phyloP scores from a whole-genome alignment of 495 filamentous ascomycete species.

The Collariella sp. region DNA sequence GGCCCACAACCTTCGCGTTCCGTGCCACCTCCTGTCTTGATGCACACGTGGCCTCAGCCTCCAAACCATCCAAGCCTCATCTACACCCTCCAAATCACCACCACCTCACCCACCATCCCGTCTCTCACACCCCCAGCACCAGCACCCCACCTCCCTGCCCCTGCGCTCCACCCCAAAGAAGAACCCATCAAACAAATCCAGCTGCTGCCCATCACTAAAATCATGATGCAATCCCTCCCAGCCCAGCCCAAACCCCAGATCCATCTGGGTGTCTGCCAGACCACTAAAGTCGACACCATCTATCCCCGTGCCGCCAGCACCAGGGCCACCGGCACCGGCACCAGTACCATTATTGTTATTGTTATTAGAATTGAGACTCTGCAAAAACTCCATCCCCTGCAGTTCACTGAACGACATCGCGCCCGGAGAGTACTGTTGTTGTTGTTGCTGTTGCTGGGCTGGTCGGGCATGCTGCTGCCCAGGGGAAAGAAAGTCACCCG shows the following conservation, averaged over 20 bases:
- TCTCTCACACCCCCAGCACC: constrained; percentile 1
- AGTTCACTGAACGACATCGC: constrained; percentile 31
- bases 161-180: constrained; percentile 57
- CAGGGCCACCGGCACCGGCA: background rate
- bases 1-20: too few relatives aligned
- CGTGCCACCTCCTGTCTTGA: too few relatives aligned
- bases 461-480: constrained; percentile 15
- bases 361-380: constrained; percentile 17
- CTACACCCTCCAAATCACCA: too few relatives aligned
- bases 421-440: constrained; percentile 13
- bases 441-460: constrained; percentile 12
- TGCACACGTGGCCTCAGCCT: too few relatives aligned
- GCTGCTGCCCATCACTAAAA: constrained; percentile 66
- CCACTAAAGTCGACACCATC: background rate
- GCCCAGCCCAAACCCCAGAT: constrained; percentile 67
- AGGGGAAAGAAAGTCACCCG: constrained; percentile 3
- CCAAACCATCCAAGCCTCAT: too few relatives aligned
- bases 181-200: constrained; percentile 85
- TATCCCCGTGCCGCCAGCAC: constrained; percentile 1
- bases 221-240: constrained; percentile 67
- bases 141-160: constrained; percentile 25
- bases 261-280: constrained; percentile 41
- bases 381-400: constrained; percentile 42
- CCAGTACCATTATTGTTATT: background rate
- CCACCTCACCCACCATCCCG: background rate